These are phyloP conservation scores for Leccinum arenicola DNA, from an alignment of 768 basidiomycete species.

Conservation along the genomic window DNA sequence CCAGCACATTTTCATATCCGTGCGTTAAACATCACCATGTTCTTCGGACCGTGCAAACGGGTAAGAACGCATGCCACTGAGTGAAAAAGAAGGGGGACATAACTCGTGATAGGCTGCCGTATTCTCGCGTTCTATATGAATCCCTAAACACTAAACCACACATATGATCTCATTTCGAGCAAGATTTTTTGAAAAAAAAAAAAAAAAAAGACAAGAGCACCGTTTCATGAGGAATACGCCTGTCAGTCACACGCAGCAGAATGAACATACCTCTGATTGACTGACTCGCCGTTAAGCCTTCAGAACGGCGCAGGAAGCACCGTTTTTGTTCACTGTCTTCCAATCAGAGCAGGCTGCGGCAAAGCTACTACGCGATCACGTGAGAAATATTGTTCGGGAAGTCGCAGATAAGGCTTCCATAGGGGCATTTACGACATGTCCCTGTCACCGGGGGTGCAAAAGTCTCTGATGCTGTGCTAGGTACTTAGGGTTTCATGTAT, in stretches of 20 bases:
- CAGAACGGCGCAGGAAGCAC: not conserved
- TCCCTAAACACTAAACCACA: constrained; percentile 1
- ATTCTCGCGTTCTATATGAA: constrained; percentile 7
- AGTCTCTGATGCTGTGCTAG: constrained; percentile 25
- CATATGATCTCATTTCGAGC: constrained; percentile 14
- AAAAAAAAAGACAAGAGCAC: not conserved
- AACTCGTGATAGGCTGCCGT: constrained; percentile 11
- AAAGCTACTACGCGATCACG: not conserved
- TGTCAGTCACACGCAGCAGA: not conserved
- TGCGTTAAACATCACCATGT: not conserved
- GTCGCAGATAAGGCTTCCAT: not conserved
- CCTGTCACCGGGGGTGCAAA: constrained; percentile 18
- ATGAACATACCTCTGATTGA: not conserved
- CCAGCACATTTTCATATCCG: constrained; percentile 3
- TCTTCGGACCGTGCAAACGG: not conserved
- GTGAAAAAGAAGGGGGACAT: not conserved
- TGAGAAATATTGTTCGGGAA: not conserved
- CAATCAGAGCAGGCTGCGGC: not conserved
- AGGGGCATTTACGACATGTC: constrained; percentile 20
- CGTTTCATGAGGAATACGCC: constrained; percentile 11
- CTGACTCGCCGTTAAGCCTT: not conserved
- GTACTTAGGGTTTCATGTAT: constrained; percentile 7
- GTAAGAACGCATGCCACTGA: not conserved
- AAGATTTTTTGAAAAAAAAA: not conserved
- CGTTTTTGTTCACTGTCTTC: constrained; percentile 1